Conservation (phyloP, 495 filamentous ascomycete species). For the Tuber brumale region DNA sequence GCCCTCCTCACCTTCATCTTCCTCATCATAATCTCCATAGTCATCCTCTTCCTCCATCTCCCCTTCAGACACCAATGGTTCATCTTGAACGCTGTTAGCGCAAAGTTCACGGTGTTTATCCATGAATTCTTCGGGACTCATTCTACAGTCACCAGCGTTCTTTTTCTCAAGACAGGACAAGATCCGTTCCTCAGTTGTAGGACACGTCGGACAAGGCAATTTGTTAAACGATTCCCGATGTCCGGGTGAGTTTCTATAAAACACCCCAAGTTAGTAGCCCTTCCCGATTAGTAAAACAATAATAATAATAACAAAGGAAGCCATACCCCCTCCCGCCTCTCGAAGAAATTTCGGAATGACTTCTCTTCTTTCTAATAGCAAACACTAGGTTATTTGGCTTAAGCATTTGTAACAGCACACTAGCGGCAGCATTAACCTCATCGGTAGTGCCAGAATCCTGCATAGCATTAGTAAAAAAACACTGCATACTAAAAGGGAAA, state of each 20-base stretch:
- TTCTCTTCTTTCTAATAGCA: constrained; percentile 19
- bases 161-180: neutral
- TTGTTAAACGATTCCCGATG: neutral
- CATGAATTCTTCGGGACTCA: constrained; percentile 18
- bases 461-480: neutral
- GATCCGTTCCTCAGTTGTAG: neutral
- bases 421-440: constrained; percentile 1
- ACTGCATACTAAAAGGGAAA: neutral
- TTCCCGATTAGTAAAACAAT: neutral
- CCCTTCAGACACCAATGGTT: constrained; percentile 15
- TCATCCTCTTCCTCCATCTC: constrained; percentile 21
- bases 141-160: neutral
- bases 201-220: neutral
- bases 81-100: constrained; percentile 11
- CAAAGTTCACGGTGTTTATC: constrained; percentile 28
- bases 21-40: constrained; percentile 11
- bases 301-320: neutral
- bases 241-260: neutral
- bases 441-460: neutral
- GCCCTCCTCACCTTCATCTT: constrained; percentile 18
- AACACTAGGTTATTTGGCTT: neutral
- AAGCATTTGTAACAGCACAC: neutral
- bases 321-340: constrained; percentile 19
- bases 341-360: constrained; percentile 23
- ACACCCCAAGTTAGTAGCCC: neutral